Evolutionary conservation across 2,329 filamentous ascomycete genomes (phyloP), one percentile per base, ranked within the genome.

Genomic region (Curvularia spicifera): DNA sequence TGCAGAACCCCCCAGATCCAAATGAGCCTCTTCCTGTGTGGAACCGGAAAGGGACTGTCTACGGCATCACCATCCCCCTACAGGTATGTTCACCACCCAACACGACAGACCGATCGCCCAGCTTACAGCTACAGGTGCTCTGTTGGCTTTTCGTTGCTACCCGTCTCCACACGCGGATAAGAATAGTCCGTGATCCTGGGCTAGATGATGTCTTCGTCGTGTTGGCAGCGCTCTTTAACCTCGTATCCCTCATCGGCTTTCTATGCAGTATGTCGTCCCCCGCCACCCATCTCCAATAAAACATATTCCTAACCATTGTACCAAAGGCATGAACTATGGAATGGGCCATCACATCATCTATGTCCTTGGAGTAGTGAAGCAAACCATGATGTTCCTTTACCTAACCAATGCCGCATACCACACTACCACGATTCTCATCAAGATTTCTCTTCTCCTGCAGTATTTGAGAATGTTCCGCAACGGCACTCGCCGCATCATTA

Each of bases 181-280:
- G 55, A 18, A 51, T 73, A 3, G 59, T 73, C 15, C 66, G 68
- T 29, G 66, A 73, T 26, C 68, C 69, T 5, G 70, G 75, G n/a
- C 71, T 71, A 66, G 74, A 77, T 52, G 75, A 77, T 47, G 50
- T 70, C n/a, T 65, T 74, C 5, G 71, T 77, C 24, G 57, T 73
- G 10, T 37, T 74, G 15, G 71, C 70, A 18, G 64, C 60, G 12
- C 8, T 72, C 0, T 59, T 71, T 26, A 71, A 71, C 29, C 51
- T 73, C 10, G 44, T 61, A 18, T 60, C 63, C 20, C 50, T 71
- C 13, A 50, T 70, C 10, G 55, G 50, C 8, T 69, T 71, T 26
- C 63, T 69, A 24, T 57, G 51, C 39, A 56, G 71, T 72, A 64
- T n/a, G 51, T 49, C 12, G 45, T n/a, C 20, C 2, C 22, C 29